Conservation (phyloP, 345 rosid species). For the Stellera chamaejasme region DNA sequence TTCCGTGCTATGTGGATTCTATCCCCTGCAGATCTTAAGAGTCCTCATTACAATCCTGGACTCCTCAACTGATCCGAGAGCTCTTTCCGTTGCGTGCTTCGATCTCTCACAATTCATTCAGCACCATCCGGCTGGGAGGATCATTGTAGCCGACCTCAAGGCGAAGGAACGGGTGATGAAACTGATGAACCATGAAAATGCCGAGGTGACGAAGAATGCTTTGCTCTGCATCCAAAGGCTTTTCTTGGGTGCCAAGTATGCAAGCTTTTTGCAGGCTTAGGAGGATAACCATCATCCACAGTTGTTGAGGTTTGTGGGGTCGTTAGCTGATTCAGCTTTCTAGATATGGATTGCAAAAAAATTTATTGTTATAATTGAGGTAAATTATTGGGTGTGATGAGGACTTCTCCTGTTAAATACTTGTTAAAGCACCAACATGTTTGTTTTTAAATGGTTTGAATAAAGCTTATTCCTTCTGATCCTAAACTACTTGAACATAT, state of each 20-base stretch:
- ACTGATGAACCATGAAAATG: conserved; percentile 77
- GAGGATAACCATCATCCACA: neutral
- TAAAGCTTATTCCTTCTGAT: too few species aligned
- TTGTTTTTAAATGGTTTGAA: too few species aligned
- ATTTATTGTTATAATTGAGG: too few species aligned
- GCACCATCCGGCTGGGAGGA: conserved; percentile 83
- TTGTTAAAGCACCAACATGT: too few species aligned
- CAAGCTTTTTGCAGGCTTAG: conserved; percentile 93
- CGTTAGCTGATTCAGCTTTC: too few species aligned
- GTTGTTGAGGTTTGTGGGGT: too few species aligned
- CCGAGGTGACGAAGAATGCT: conserved; percentile 73
- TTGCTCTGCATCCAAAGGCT: conserved; percentile 83
- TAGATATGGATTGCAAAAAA: too few species aligned
- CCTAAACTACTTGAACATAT: too few species aligned
- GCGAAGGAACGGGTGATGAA: conserved; percentile 92
- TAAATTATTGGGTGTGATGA: too few species aligned
- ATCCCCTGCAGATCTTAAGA: conserved; percentile 60
- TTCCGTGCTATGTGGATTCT: neutral
- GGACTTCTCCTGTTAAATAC: too few species aligned
- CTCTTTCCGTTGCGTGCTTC: conserved; percentile 85
- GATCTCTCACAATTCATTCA: conserved; percentile 96
- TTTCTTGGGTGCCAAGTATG: conserved; percentile 85
- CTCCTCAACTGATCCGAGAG: conserved; percentile 78
- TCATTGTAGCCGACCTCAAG: conserved; percentile 78
- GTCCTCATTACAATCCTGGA: conserved; percentile 90